Evolutionary conservation across 176 grass and related monocot genomes (phyloP).

Genomic region (Oryza longistaminata): DNA sequence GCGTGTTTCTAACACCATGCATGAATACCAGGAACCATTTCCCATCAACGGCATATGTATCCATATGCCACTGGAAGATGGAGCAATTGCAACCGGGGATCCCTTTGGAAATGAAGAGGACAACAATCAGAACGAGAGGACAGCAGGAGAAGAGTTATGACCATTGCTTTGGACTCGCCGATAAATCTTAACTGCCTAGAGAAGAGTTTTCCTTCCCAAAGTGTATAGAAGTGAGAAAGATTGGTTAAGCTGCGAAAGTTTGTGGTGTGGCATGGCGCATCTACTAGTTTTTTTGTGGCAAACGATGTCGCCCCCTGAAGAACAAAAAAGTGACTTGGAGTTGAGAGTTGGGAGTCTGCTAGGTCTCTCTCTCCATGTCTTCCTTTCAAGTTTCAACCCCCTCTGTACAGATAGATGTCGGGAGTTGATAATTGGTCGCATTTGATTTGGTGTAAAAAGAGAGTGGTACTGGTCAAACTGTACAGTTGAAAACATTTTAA

Average conservation of each 20-base stretch:
- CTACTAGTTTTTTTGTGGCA: conserved; percentile 48
- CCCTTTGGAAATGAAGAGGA: conserved; percentile 46
- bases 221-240: conserved; percentile 59
- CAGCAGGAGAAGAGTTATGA: conserved; percentile 32
- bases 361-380: background rate
- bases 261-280: conserved; percentile 52
- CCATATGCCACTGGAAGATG: conserved; percentile 49
- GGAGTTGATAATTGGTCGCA: conserved; percentile 31
- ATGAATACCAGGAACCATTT: conserved; percentile 60
- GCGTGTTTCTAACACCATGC: background rate
- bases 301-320: conserved; percentile 45
- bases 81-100: conserved; percentile 10
- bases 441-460: conserved; percentile 48
- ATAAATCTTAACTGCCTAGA: conserved; percentile 43
- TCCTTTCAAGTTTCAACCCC: background rate
- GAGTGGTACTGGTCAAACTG: conserved; percentile 15
- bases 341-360: conserved; percentile 37
- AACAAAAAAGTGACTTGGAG: conserved; percentile 23
- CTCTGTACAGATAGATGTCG: conserved; percentile 43
- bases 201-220: conserved; percentile 39
- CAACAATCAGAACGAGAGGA: conserved; percentile 31
- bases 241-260: conserved; percentile 36
- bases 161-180: background rate
- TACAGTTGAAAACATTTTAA: conserved; percentile 27
- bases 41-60: conserved; percentile 61